phyloP scores from a whole-genome alignment of 441 rosid species.

The Populus hybrid region DNA sequence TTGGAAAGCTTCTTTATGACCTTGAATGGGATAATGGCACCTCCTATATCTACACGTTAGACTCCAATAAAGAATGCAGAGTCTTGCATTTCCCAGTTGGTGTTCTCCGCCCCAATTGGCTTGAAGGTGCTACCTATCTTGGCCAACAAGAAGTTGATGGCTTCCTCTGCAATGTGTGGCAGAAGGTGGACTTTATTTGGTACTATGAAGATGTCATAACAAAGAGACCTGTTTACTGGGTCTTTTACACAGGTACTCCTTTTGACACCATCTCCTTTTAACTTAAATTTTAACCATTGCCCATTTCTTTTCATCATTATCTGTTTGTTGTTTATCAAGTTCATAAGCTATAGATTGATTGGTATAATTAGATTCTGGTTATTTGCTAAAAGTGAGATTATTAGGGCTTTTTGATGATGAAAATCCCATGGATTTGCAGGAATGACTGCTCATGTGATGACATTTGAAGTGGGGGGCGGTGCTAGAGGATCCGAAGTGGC shows the following conservation, averaged over 20 bases:
- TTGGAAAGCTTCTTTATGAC: constrained; percentile 53
- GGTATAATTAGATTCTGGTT: neutral
- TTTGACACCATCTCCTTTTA: neutral
- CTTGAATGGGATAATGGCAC: constrained; percentile 83
- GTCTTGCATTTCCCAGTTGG: constrained; percentile 49
- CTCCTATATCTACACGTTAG: constrained; percentile 54
- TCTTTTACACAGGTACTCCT: constrained; percentile 49
- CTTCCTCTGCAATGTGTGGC: constrained; percentile 72
- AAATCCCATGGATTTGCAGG: constrained; percentile 38
- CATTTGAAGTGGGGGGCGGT: constrained; percentile 67
- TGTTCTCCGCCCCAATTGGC: constrained; percentile 65
- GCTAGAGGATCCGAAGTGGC: constrained; percentile 63
- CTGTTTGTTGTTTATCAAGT: neutral
- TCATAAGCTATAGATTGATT: neutral
- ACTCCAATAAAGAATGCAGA: constrained; percentile 39
- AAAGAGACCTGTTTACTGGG: constrained; percentile 69
- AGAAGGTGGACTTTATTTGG: constrained; percentile 70
- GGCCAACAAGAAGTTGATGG: constrained; percentile 51
- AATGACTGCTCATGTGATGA: constrained; percentile 58
- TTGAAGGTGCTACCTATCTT: constrained; percentile 59
- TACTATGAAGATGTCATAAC: constrained; percentile 66
- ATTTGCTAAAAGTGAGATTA: neutral
- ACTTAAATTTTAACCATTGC: neutral
- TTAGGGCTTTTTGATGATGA: neutral
- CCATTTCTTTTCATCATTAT: neutral